phyloP scores from a whole-genome alignment of 306 rosid genomes.

The Fragaria nilgerrensis region DNA sequence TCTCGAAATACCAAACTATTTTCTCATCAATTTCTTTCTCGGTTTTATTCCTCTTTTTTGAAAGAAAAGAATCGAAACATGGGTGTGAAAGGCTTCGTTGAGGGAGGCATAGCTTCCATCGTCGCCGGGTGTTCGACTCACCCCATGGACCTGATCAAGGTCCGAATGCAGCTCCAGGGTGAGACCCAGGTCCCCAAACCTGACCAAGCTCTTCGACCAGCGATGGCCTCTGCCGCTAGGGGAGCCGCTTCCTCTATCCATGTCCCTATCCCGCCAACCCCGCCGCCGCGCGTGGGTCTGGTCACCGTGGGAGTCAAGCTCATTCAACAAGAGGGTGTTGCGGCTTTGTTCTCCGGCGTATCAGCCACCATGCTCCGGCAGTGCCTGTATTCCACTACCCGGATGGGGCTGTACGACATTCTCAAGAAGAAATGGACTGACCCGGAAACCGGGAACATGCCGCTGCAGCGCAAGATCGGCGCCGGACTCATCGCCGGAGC shows the following conservation, averaged over 20 bases:
- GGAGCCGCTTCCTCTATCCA: constrained; percentile 23
- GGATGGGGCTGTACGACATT: constrained; percentile 76
- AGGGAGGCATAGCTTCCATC: constrained; percentile 76
- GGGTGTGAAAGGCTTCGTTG: constrained; percentile 67
- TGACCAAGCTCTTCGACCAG: constrained; percentile 44
- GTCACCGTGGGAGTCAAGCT: constrained; percentile 51
- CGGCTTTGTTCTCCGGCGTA: constrained; percentile 66
- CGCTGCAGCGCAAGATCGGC: constrained; percentile 41
- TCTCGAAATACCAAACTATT: no score
- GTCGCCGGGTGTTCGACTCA: constrained; percentile 74
- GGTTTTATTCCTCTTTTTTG: neutral
- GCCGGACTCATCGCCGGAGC: constrained; percentile 72
- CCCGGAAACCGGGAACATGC: constrained; percentile 43
- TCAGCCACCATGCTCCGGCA: constrained; percentile 84
- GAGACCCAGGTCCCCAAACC: constrained; percentile 38
- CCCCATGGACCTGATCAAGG: constrained; percentile 68
- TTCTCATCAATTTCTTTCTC: neutral
- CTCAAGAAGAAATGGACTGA: constrained; percentile 66
- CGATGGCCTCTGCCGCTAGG: constrained; percentile 33
- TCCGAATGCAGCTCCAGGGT: constrained; percentile 87
- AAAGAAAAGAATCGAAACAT: constrained; percentile 15
- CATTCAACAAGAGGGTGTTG: constrained; percentile 62
- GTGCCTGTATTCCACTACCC: constrained; percentile 70
- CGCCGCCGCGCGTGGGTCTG: constrained; percentile 44
- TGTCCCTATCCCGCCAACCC: constrained; percentile 21